Conservation (phyloP, 2,329 filamentous ascomycete species). For the Fusarium decemcellulare region DNA sequence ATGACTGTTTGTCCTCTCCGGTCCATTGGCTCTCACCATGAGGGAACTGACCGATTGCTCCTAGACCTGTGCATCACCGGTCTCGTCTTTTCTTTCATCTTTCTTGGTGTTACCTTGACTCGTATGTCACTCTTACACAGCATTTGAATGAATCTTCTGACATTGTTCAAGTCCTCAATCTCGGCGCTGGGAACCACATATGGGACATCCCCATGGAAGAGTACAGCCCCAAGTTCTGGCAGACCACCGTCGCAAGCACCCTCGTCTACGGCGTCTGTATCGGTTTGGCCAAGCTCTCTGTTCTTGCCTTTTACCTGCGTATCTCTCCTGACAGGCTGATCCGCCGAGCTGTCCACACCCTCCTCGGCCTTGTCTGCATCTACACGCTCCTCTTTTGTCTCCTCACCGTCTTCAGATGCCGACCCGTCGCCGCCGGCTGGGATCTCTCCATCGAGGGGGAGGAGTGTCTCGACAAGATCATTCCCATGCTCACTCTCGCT, state of each 20-base stretch:
- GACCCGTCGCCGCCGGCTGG: conserved; percentile 59
- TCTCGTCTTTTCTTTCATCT: conserved; percentile 43
- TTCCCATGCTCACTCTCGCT: conserved; percentile 43
- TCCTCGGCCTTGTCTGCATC: conserved; percentile 54
- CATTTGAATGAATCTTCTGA: not conserved
- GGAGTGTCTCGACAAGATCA: conserved; percentile 57
- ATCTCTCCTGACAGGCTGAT: conserved; percentile 50
- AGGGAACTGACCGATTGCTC: not conserved
- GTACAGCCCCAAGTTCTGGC: conserved; percentile 45
- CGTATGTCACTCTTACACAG: conserved; percentile 28
- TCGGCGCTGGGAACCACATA: conserved; percentile 48
- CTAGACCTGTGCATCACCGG: conserved; percentile 45
- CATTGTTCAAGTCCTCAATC: conserved; percentile 33
- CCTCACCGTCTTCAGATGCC: conserved; percentile 58
- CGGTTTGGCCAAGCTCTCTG: conserved; percentile 59
- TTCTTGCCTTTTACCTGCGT: conserved; percentile 62
- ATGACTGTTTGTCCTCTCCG: conserved; percentile 45
- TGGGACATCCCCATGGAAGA: conserved; percentile 44
- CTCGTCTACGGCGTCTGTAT: conserved; percentile 59
- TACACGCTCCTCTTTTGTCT: conserved; percentile 58
- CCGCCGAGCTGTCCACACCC: conserved; percentile 37
- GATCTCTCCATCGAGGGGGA: conserved; percentile 52
- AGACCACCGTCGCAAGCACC: conserved; percentile 54
- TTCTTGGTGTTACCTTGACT: conserved; percentile 39
- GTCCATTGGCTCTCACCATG: not conserved